phyloP scores from a whole-genome alignment of 371 early-diverging fungal genomes.

The Syncephalastrum monosporum region DNA sequence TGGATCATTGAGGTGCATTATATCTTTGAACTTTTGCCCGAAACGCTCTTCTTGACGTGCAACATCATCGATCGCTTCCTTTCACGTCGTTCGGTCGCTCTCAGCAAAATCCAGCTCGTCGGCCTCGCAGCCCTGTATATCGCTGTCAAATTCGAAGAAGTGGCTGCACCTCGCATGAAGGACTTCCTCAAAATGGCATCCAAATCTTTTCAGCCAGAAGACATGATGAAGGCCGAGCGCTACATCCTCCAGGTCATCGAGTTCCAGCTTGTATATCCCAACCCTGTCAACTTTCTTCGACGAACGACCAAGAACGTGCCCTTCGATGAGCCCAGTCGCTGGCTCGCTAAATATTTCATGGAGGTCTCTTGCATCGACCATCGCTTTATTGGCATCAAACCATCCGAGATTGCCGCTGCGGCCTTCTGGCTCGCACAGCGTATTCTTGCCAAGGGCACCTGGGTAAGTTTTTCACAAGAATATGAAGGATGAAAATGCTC shows the following conservation, averaged over 20 bases:
- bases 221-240: conserved; percentile 86
- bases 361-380: conserved; percentile 92
- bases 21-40: conserved; percentile 91
- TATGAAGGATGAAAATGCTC: neutral
- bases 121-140: conserved; percentile 93
- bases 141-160: conserved; percentile 98
- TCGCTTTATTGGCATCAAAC: conserved; percentile 69
- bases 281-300: conserved; percentile 89
- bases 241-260: conserved; percentile 84
- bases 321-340: conserved; percentile 87
- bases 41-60: conserved; percentile 93
- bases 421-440: conserved; percentile 86
- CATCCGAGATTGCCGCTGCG: conserved; percentile 85
- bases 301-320: conserved; percentile 86
- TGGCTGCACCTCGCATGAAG: conserved; percentile 75
- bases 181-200: conserved; percentile 85
- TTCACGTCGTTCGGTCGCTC: conserved; percentile 76
- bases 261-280: conserved; percentile 83
- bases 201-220: conserved; percentile 72
- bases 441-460: conserved; percentile 78
- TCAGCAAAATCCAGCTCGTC: conserved; percentile 95
- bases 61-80: conserved; percentile 98
- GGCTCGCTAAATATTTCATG: conserved; percentile 95
- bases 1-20: conserved; percentile 91
- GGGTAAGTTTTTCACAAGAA: conserved; percentile 55